These are phyloP conservation scores for Panicum hallii DNA, from an alignment of 202 grass and related monocot genomes.

Conservation along the genomic window DNA sequence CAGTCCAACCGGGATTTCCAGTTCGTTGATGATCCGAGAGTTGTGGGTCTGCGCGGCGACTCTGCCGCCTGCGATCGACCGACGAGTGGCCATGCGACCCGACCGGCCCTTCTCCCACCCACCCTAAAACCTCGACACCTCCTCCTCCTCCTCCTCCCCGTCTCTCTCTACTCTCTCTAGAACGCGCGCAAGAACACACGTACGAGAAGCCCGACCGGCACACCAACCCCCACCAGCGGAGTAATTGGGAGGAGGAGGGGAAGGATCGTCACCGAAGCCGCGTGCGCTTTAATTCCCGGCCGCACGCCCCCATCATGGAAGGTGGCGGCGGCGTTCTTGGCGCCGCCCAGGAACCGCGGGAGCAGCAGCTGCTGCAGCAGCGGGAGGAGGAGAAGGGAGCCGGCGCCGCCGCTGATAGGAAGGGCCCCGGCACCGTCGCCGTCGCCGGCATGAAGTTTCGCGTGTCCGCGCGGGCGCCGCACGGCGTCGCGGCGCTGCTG, in stretches of 20 bases:
- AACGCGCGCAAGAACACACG: conserved; percentile 45
- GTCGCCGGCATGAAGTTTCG: conserved; percentile 27
- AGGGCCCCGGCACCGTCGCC: background rate
- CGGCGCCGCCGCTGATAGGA: conserved; percentile 12
- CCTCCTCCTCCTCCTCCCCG: background rate
- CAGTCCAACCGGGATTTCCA: background rate
- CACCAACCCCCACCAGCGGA: conserved; percentile 6
- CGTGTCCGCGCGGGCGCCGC: conserved; percentile 46
- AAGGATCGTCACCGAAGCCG: background rate
- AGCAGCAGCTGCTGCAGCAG: background rate
- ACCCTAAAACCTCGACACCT: conserved; percentile 34
- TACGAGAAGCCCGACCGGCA: background rate
- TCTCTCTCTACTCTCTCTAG: background rate
- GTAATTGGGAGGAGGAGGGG: background rate
- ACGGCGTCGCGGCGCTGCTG: conserved; percentile 50
- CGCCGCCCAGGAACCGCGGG: conserved; percentile 3
- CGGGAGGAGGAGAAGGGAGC: background rate
- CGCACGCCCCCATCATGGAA: conserved; percentile 22
- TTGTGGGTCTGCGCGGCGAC: conserved; percentile 28
- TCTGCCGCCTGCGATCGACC: background rate
- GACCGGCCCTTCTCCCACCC: background rate
- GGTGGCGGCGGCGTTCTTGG: conserved; percentile 8
- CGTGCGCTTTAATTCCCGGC: conserved; percentile 33
- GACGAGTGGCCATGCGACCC: conserved; percentile 30
- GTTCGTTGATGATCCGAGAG: conserved; percentile 39